Conservation (phyloP, 345 rosid species). For the Garcia nutans region DNA sequence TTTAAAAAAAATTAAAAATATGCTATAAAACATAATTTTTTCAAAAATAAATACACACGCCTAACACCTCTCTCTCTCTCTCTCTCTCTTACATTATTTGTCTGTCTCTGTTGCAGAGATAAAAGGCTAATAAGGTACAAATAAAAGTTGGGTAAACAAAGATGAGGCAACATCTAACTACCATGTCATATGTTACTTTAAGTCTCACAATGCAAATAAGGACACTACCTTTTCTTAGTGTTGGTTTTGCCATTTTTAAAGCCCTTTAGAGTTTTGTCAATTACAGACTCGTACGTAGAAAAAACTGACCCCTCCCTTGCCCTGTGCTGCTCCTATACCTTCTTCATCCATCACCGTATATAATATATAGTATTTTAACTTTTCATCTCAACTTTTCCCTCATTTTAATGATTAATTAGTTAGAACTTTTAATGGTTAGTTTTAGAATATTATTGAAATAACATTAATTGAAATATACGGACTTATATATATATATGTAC, state of each 20-base stretch:
- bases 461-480: no score
- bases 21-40: no score
- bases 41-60: no score
- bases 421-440: no score
- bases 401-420: no score
- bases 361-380: no score
- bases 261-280: constrained; percentile 17
- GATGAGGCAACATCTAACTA: constrained; percentile 13
- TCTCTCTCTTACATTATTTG: neutral
- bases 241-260: constrained; percentile 38
- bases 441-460: no score
- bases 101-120: neutral
- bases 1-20: no score
- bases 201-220: constrained; percentile 22
- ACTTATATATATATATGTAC: no score
- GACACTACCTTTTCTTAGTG: constrained; percentile 25
- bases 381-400: no score
- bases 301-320: neutral
- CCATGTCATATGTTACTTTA: constrained; percentile 31
- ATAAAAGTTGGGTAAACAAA: constrained; percentile 15
- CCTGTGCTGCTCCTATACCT: neutral
- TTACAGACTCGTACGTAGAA: neutral
- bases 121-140: constrained; percentile 24
- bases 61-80: neutral
- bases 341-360: neutral